Percentiles rank a stretch among this genome's conserved stretches.
Conservation (phyloP, 2,329 filamentous ascomycete genomes). For the Leptographium procerum region DNA sequence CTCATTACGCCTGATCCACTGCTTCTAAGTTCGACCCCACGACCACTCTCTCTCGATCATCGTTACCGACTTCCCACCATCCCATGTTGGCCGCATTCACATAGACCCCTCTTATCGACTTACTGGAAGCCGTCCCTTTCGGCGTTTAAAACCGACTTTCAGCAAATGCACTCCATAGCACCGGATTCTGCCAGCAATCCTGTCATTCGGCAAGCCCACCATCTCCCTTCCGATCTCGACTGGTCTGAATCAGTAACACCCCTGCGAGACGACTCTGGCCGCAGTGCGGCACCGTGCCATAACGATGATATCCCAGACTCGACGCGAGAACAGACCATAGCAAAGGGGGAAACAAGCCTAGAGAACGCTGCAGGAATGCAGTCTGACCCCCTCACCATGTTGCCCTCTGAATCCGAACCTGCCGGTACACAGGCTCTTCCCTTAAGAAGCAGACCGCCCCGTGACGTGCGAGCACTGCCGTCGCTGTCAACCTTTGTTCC, state of each 20-base stretch:
- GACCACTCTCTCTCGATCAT: background rate
- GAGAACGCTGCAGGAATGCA: background rate
- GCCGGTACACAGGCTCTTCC: background rate
- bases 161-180: slow-evolving; percentile 48
- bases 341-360: background rate
- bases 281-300: slow-evolving; percentile 4
- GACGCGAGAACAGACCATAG: slow-evolving; percentile 4
- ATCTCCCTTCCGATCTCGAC: slow-evolving; percentile 37
- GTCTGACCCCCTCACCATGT: background rate
- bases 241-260: slow-evolving; percentile 22
- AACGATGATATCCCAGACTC: slow-evolving; percentile 13
- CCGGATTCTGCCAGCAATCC: slow-evolving; percentile 56
- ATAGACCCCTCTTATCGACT: background rate
- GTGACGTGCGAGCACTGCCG: background rate
- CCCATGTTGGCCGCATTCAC: background rate
- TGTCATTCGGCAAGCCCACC: slow-evolving; percentile 53
- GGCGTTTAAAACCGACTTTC: background rate
- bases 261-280: slow-evolving; percentile 15
- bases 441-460: background rate
- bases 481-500: background rate
- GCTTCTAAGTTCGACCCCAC: background rate
- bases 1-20: background rate
- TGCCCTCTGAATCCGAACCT: background rate
- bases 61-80: background rate
- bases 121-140: background rate